A percentile compares a stretch with the other conserved stretches of the same genome.
These are phyloP conservation scores for Saksenaea oblongispora DNA, from an alignment of 371 early-diverging fungal genomes.

Conservation along the genomic window DNA sequence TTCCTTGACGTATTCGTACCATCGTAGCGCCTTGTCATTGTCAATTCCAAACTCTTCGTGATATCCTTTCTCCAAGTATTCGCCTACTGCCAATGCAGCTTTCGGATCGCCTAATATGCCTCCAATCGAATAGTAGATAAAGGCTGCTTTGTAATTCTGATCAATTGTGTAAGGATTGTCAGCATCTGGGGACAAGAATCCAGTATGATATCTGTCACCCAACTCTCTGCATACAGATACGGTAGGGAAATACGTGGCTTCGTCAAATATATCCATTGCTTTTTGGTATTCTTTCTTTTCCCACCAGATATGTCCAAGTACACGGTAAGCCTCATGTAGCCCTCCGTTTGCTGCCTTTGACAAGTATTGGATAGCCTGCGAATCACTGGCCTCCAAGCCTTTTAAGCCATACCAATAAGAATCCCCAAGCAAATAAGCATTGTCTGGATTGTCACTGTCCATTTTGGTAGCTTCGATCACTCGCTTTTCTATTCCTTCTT, in stretches of 20 bases:
- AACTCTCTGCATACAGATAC: not conserved
- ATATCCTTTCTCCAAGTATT: constrained; percentile 21
- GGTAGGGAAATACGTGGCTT: not conserved
- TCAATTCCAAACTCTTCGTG: constrained; percentile 6
- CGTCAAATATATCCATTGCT: not conserved
- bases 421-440: not conserved
- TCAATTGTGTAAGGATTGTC: not conserved
- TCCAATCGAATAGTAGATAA: constrained; percentile 17
- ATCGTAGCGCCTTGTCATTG: constrained; percentile 11
- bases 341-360: constrained; percentile 19
- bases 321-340: constrained; percentile 12
- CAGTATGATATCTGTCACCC: not conserved
- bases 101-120: constrained; percentile 11
- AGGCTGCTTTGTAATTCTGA: constrained; percentile 16
- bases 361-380: constrained; percentile 24
- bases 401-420: not conserved
- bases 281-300: constrained; percentile 3
- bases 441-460: not conserved
- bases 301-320: constrained; percentile 18
- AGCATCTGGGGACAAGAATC: too few species aligned
- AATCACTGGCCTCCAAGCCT: not conserved
- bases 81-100: constrained; percentile 17
- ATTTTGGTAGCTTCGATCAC: not conserved
- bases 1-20: constrained; percentile 15
- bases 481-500: not conserved